Conservation (phyloP, 176 grass and related monocot species). For the Avena sativa region DNA sequence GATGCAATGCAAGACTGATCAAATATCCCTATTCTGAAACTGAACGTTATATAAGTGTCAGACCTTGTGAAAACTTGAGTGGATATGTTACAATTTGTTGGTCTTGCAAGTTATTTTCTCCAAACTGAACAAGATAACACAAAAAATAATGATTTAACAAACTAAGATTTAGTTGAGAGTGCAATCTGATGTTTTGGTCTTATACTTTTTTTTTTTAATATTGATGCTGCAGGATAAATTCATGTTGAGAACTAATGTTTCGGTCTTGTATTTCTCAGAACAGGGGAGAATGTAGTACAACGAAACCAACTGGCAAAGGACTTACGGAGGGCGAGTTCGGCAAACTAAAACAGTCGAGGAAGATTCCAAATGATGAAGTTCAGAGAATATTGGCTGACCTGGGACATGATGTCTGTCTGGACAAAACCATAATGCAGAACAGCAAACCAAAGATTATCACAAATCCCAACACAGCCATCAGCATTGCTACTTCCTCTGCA, state of each 20-base stretch:
- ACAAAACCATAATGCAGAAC: conserved; percentile 39
- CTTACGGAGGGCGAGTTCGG: conserved; percentile 75
- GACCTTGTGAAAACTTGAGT: not conserved
- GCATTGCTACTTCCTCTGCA: conserved; percentile 26
- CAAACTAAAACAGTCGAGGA: conserved; percentile 57
- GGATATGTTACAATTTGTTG: not conserved
- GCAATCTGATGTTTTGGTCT: not conserved
- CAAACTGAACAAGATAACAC: not conserved
- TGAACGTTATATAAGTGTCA: not conserved
- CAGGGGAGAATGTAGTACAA: conserved; percentile 35
- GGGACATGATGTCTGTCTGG: conserved; percentile 50
- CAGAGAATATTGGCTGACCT: conserved; percentile 69
- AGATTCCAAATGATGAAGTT: conserved; percentile 73
- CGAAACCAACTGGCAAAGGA: conserved; percentile 70
- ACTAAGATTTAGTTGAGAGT: not conserved
- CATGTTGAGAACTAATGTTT: not conserved
- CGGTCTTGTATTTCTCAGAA: conserved; percentile 46
- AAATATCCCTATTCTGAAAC: not conserved
- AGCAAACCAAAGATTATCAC: conserved; percentile 35
- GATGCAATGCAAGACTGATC: not conserved
- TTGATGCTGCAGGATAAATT: too few relatives aligned
- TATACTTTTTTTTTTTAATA: too few relatives aligned
- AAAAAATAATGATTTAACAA: not conserved
- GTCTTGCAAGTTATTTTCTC: not conserved
- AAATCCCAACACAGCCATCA: conserved; percentile 25